Evolutionary conservation across 108 stramenopile species (phyloP).

Genomic region (Seminavis robusta): DNA sequence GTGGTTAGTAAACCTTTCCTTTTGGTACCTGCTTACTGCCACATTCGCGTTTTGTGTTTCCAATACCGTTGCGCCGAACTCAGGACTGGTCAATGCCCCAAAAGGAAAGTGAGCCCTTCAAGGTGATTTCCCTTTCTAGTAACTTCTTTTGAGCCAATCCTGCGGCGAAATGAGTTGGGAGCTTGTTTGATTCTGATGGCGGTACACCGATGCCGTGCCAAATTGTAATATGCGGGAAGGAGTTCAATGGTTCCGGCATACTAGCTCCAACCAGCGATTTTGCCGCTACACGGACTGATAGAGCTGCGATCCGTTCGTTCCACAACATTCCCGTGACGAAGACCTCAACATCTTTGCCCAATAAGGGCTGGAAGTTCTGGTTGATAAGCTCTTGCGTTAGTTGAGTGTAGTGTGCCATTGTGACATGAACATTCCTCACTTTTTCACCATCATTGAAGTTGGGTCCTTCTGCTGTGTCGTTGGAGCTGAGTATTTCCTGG

Average conservation of each 20-base stretch:
- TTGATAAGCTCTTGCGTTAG: constrained; percentile 27
- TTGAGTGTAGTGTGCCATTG: constrained; percentile 46
- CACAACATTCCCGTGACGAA: constrained; percentile 34
- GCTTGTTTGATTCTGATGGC: no score
- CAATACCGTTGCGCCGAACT: no score
- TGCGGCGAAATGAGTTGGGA: no score
- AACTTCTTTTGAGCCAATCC: no score
- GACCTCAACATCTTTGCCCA: constrained; percentile 23
- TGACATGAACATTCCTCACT: constrained; percentile 44
- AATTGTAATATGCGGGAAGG: constrained; percentile 72
- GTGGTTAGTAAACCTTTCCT: no score
- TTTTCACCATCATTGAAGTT: not conserved
- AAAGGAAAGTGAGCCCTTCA: no score
- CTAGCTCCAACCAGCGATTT: constrained; percentile 3
- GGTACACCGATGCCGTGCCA: constrained; percentile 52
- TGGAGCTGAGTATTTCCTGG: not conserved
- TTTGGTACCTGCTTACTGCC: no score
- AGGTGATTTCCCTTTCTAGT: no score
- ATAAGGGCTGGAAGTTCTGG: constrained; percentile 19
- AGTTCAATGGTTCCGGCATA: constrained; percentile 47
- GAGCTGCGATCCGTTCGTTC: constrained; percentile 43
- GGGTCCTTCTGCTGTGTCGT: not conserved
- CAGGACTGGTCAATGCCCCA: no score
- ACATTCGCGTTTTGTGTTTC: no score
- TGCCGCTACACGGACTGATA: constrained; percentile 39